phyloP scores from a whole-genome alignment of 106 monocot genomes.

The Iris macrosiphon region DNA sequence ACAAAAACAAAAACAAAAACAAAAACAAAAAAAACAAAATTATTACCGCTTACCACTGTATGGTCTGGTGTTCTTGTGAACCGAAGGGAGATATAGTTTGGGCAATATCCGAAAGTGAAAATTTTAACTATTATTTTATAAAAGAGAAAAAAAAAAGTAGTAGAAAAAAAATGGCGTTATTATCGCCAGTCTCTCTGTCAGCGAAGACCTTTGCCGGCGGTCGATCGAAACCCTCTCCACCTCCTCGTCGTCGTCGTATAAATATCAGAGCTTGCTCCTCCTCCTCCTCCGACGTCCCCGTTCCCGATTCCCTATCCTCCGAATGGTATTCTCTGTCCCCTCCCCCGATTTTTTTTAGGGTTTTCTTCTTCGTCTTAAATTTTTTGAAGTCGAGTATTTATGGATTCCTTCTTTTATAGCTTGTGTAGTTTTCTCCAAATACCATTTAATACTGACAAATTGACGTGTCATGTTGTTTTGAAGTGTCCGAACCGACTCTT shows the following conservation, averaged over 20 bases:
- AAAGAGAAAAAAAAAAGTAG: neutral
- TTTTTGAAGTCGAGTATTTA: neutral
- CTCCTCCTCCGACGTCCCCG: conserved; percentile 41
- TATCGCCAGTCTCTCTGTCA: conserved; percentile 1
- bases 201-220: neutral
- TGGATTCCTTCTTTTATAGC: neutral
- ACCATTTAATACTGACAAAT: too few species aligned
- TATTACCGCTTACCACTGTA: too few species aligned
- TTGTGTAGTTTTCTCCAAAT: neutral
- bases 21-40: too few species aligned
- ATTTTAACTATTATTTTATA: too few species aligned
- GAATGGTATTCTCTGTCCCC: conserved; percentile 36
- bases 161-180: neutral
- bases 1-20: too few species aligned
- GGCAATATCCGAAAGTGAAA: too few species aligned
- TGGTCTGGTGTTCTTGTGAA: too few species aligned
- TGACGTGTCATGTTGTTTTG: too few species aligned
- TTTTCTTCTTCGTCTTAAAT: neutral
- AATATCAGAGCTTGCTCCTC: conserved; percentile 42
- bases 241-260: too few species aligned
- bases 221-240: conserved; percentile 6
- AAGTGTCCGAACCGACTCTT: too few species aligned
- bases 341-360: neutral
- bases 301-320: conserved; percentile 81
- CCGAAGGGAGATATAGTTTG: too few species aligned